A percentile compares a stretch with the other conserved stretches of the same genome.
phyloP scores from a whole-genome alignment of 2,329 filamentous ascomycete genomes.

The Aureobasidium lini region DNA sequence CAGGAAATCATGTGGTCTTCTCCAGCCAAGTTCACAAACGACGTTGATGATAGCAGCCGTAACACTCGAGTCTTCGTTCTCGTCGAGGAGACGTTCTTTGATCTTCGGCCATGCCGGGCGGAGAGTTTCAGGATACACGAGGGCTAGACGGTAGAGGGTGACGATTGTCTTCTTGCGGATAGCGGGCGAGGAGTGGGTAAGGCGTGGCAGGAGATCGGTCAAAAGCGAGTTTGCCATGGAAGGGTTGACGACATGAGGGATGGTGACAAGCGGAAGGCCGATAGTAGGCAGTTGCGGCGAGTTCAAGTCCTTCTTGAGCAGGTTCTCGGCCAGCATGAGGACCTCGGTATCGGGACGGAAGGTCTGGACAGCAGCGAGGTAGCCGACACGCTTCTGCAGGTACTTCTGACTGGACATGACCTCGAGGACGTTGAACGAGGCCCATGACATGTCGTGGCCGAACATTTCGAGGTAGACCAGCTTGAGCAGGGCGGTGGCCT shows the following conservation, averaged over 20 bases:
- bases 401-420: constrained; percentile 98
- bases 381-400: constrained; percentile 89
- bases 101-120: constrained; percentile 95
- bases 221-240: constrained; percentile 86
- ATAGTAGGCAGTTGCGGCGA: constrained; percentile 68
- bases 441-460: constrained; percentile 99
- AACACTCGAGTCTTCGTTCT: constrained; percentile 82
- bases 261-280: constrained; percentile 74
- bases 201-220: constrained; percentile 73
- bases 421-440: constrained; percentile 94
- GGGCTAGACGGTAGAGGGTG: constrained; percentile 81
- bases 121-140: constrained; percentile 94
- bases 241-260: constrained; percentile 92
- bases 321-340: constrained; percentile 91
- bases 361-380: constrained; percentile 90
- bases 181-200: constrained; percentile 76
- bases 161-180: constrained; percentile 95
- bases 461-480: constrained; percentile 98
- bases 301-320: constrained; percentile 88
- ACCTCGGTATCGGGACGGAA: constrained; percentile 95
- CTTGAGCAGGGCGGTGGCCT: constrained; percentile 92
- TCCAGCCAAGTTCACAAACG: constrained; percentile 90
- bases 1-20: constrained; percentile 86
- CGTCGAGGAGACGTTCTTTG: constrained; percentile 86
- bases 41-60: constrained; percentile 96